Percentiles rank a stretch among this genome's conserved stretches.
These are phyloP conservation scores for Phytophthora colocasiae DNA, from an alignment of 352 stramenopile genomes.

Conservation along the genomic window DNA sequence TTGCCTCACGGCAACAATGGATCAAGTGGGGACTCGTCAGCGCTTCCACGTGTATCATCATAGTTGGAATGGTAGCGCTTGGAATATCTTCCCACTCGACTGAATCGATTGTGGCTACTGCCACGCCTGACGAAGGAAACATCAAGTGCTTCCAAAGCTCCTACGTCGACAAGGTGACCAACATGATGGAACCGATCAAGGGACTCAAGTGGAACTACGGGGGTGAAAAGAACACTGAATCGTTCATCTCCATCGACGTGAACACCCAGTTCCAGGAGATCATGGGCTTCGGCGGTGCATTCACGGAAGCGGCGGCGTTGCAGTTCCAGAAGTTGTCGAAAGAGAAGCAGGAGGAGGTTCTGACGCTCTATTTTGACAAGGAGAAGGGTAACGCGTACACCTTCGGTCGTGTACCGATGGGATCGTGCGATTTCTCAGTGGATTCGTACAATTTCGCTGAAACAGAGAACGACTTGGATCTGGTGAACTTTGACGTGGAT, in stretches of 20 bases:
- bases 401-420: constrained; percentile 91
- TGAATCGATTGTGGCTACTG: constrained; percentile 7
- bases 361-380: constrained; percentile 90
- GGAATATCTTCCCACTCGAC: constrained; percentile 14
- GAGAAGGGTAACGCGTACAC: constrained; percentile 80
- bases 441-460: constrained; percentile 90
- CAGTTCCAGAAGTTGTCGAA: constrained; percentile 85
- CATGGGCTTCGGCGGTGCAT: constrained; percentile 91
- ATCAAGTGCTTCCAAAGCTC: constrained; percentile 74
- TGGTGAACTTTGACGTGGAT: constrained; percentile 81
- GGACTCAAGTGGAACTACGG: constrained; percentile 49
- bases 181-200: constrained; percentile 70
- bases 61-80: constrained; percentile 3
- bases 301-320: constrained; percentile 89
- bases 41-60: constrained; percentile 11
- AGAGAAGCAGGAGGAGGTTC: constrained; percentile 80
- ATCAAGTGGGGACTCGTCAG: constrained; percentile 37
- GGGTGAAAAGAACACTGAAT: constrained; percentile 21
- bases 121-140: constrained; percentile 5
- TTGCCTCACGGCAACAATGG: constrained; percentile 18
- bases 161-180: constrained; percentile 56
- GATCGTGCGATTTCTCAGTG: constrained; percentile 90
- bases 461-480: constrained; percentile 65
- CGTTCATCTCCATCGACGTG: constrained; percentile 59
- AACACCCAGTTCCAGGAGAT: constrained; percentile 73